Evolutionary conservation across 768 basidiomycete genomes (phyloP).

Genomic region (Agrocybe pediades): DNA sequence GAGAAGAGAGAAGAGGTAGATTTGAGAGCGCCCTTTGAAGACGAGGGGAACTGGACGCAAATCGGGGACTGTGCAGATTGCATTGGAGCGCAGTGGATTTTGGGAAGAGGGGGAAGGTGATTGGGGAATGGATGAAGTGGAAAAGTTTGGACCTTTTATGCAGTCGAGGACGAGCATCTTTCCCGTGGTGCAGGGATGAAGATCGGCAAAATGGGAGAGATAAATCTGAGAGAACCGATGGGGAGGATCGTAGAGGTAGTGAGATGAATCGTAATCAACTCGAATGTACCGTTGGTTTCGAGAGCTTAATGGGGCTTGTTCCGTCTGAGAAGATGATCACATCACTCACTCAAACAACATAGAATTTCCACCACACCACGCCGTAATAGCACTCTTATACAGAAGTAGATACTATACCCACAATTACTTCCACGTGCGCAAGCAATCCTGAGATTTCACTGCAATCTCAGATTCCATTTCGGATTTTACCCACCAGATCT

Average conservation of each 20-base stretch:
- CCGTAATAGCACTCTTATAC: neutral
- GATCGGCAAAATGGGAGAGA: conserved; percentile 39
- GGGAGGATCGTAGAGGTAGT: conserved; percentile 33
- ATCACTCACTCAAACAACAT: conserved; percentile 24
- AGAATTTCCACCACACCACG: conserved; percentile 33
- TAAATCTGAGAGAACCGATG: conserved; percentile 28
- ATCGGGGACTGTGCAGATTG: conserved; percentile 34
- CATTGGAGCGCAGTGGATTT: conserved; percentile 28
- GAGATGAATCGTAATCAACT: conserved; percentile 32
- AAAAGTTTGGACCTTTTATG: conserved; percentile 38
- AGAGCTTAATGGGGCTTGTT: conserved; percentile 22
- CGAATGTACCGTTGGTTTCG: conserved; percentile 19
- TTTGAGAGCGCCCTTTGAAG: conserved; percentile 43
- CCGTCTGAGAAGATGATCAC: conserved; percentile 26
- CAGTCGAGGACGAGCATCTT: conserved; percentile 25
- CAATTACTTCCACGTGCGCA: conserved; percentile 26
- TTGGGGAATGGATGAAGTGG: conserved; percentile 27
- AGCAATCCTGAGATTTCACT: neutral
- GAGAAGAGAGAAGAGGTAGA: conserved; percentile 46
- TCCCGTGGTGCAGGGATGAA: conserved; percentile 40
- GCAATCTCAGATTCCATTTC: conserved; percentile 29
- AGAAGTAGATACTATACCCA: conserved; percentile 2
- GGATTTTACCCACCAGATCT: conserved; percentile 20
- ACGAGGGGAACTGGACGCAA: conserved; percentile 44
- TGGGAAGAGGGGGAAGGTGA: conserved; percentile 16